Base-by-base conservation (phyloP, 2,329 filamentous ascomycete genomes). In the Macroventuria anomochaeta region DNA sequence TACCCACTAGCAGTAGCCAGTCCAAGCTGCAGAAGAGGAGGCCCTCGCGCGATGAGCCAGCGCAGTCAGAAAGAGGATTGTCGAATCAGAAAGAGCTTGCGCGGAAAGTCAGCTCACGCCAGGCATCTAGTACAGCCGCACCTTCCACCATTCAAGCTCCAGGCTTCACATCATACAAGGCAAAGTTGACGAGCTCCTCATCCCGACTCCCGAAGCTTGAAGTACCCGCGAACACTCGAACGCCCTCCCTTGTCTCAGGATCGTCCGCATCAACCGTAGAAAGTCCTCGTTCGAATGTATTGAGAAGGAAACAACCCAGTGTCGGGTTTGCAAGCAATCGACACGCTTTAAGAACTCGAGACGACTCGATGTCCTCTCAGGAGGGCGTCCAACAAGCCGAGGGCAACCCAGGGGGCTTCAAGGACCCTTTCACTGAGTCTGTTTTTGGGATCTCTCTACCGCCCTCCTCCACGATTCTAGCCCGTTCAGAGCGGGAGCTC, bases 201-300 rank as follows among this genome's bases (percentile, higher is more conserved):
- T 70, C 70, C 41, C 71, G 70, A 18, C 49, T 73, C 41, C 72
- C 70, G 31, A 71, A 73, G 57, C 67, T 71, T 42, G 73, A 75
- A 51, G 65, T 71, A n/a, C 61, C 64, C 18, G 50, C 37, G 46
- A 71, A 55, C 44, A 72, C 73, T 46, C 71, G 72, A 38, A 80
- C 79, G 13, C 79, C 79, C 13, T 80, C 79, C n/a, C 72, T 80
- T 17, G 74, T 77, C 28, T 81, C 79, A 41, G 79, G 77, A 28
- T 80, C 79, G 17, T 80, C 79, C 26, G 72, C 71, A 31, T 80
- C 78, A 20, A 78, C 76, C 4, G 69, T 74, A 34, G 78, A 80
- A 43, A 80, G 77, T 55, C 78, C 78, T 36, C 68, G 72, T 44
- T 76, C 77, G 26, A 75, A 74, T 62, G 67, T 73, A n/a, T 59